These are phyloP conservation scores for Fragilaria radians DNA, from an alignment of 108 stramenopile genomes.

Conservation along the genomic window DNA sequence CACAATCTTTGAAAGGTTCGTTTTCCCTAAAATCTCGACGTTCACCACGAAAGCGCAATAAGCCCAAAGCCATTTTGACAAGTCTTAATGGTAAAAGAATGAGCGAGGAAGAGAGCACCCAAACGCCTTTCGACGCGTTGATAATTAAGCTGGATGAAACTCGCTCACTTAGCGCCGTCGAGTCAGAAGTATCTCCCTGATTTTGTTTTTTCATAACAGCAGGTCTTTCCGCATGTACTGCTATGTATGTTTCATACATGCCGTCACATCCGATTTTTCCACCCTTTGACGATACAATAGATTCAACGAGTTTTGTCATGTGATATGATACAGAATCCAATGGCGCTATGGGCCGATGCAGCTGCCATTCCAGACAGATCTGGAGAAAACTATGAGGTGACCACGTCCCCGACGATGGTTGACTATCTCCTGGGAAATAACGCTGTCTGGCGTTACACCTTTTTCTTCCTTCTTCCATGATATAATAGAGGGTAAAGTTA, in stretches of 20 bases:
- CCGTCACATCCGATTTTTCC: conserved; percentile 57
- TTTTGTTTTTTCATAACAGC: background rate
- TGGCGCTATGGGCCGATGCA: conserved; percentile 54
- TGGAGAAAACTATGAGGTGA: conserved; percentile 32
- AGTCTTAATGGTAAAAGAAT: conserved; percentile 73
- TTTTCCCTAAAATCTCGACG: background rate
- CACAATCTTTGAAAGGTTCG: conserved; percentile 5
- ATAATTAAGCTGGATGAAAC: conserved; percentile 36
- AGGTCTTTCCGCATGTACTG: conserved; percentile 38
- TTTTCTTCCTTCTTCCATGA: conserved; percentile 44
- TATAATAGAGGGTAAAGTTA: conserved; percentile 33
- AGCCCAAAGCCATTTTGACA: conserved; percentile 40
- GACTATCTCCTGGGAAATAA: background rate
- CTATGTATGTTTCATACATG: conserved; percentile 59
- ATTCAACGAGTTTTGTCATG: conserved; percentile 34
- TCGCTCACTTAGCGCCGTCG: conserved; percentile 2
- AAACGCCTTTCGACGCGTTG: conserved; percentile 59
- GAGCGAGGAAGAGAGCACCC: conserved; percentile 47
- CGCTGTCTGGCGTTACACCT: conserved; percentile 9
- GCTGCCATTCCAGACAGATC: conserved; percentile 46
- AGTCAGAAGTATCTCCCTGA: background rate
- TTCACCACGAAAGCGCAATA: conserved; percentile 17
- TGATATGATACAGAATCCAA: conserved; percentile 54
- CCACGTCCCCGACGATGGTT: conserved; percentile 11
- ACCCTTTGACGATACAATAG: conserved; percentile 35